Evolutionary conservation across 2,329 filamentous ascomycete species (phyloP), one percentile per base, ranked within the genome.

Genomic region (Ophiostoma sp.): DNA sequence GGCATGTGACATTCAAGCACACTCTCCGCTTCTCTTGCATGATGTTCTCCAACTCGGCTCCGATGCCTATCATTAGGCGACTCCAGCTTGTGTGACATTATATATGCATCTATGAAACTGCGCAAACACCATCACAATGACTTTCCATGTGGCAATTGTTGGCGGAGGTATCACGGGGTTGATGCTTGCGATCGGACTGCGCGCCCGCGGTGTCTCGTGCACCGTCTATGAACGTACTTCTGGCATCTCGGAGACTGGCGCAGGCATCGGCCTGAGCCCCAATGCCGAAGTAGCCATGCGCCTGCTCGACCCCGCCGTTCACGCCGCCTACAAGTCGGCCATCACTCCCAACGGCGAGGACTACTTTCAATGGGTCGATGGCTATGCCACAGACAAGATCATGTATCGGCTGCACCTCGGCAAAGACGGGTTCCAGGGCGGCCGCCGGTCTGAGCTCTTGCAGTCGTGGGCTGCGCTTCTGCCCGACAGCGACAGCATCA

Each of bases 101-200:
- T 27, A 15, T 57, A 13, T 41, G n/a, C n/a, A n/a, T n/a, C n/a
- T n/a, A n/a, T n/a, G 2, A 31, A 27, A 17, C 3, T 15, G 1
- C 4, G 8, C 23, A 23, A 23, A 27, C 44, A 27, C n/a, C 20
- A 57, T 31, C 23, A 27, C 13, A 27, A 62, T 31, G 11, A 20
- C 36, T 23, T 67, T 78, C 23, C 74, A 76, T 44, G 74, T 85
- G 60, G 84, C 82, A 68, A 81, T 86, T 27, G 76, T 86, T 17
- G 87, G 80, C 73, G 85, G 78, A 69, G 87, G 80, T 74, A 86
- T 81, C 71, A 84, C 81, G 3, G 84, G 84, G 8, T 74, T 85
- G 11, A 79, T 81, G 20, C 78, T 86, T 0, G 82, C 83, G 0
- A 77, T 85, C 0, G 83, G 79, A 17, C 79, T 86, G 0, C 77